These are phyloP conservation scores for Neoscytalidium dimidiatum DNA, from an alignment of 2,329 filamentous ascomycete species.

Conservation along the genomic window DNA sequence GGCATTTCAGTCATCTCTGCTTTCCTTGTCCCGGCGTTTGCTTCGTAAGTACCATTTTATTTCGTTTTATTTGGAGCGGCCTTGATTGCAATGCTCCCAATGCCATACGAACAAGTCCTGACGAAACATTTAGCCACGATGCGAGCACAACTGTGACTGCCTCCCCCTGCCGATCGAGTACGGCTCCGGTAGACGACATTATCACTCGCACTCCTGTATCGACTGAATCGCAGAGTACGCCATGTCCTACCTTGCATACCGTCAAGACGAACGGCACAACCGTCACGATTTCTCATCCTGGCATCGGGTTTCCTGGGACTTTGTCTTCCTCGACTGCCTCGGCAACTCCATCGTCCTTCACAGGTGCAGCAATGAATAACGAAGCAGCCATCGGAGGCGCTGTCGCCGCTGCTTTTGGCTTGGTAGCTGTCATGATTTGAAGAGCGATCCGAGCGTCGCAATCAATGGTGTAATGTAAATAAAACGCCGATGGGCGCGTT, in stretches of 20 bases:
- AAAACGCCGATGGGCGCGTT: neutral
- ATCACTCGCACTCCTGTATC: slow-evolving; percentile 8
- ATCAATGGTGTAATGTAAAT: neutral
- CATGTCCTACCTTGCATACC: slow-evolving; percentile 3
- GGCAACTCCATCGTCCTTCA: neutral
- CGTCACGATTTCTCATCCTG: slow-evolving; percentile 1
- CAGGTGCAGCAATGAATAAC: neutral
- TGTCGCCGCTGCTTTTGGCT: neutral
- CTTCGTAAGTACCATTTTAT: neutral
- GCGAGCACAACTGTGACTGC: slow-evolving; percentile 5
- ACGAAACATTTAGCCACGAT: neutral
- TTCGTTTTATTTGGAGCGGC: neutral
- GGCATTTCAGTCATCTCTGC: neutral
- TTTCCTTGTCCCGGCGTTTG: neutral
- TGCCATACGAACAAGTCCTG: neutral
- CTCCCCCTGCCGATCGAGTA: neutral
- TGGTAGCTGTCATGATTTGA: neutral
- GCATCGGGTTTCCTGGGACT: neutral
- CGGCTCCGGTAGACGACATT: neutral
- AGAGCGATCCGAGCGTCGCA: neutral
- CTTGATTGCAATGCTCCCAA: neutral
- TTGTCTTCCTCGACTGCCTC: neutral
- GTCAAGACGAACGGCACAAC: slow-evolving; percentile 14
- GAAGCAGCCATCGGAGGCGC: neutral
- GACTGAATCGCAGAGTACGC: neutral